phyloP scores from a whole-genome alignment of 805 yeast genomes.

The Starmera quercuum region DNA sequence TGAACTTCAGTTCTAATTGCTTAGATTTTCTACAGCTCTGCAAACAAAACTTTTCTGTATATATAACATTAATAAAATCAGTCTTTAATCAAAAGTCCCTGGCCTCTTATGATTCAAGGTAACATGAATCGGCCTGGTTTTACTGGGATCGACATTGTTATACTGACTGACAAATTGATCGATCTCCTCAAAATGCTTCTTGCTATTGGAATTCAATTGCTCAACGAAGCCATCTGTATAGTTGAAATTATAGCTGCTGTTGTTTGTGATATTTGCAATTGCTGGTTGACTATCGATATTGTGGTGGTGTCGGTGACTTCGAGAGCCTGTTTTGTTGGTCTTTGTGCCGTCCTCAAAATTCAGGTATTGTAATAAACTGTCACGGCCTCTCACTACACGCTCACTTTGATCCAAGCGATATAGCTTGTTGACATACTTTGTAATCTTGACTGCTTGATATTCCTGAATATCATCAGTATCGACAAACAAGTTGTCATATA shows the following conservation, averaged over 20 bases:
- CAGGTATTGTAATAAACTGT: neutral
- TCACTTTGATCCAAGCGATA: constrained; percentile 24
- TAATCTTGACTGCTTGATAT: constrained; percentile 44
- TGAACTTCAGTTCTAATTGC: too few relatives aligned
- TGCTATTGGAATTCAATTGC: neutral
- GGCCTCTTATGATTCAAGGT: neutral
- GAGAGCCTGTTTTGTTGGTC: neutral
- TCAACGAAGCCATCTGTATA: neutral
- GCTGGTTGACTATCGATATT: neutral
- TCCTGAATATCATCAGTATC: constrained; percentile 42
- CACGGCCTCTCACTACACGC: neutral
- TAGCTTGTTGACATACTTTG: constrained; percentile 32
- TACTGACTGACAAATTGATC: neutral
- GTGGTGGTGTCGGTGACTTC: neutral
- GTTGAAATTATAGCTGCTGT: neutral
- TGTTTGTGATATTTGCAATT: neutral
- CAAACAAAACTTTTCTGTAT: too few relatives aligned
- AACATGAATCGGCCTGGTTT: neutral
- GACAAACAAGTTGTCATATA: constrained; percentile 20
- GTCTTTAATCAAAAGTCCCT: neutral
- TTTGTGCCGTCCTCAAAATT: neutral
- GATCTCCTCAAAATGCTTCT: neutral
- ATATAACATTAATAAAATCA: too few relatives aligned
- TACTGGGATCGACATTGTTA: neutral
- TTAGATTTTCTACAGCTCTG: too few relatives aligned